phyloP scores from a whole-genome alignment of 225 moss, liverwort and hornwort species.

The Pleurozium schreberi region DNA sequence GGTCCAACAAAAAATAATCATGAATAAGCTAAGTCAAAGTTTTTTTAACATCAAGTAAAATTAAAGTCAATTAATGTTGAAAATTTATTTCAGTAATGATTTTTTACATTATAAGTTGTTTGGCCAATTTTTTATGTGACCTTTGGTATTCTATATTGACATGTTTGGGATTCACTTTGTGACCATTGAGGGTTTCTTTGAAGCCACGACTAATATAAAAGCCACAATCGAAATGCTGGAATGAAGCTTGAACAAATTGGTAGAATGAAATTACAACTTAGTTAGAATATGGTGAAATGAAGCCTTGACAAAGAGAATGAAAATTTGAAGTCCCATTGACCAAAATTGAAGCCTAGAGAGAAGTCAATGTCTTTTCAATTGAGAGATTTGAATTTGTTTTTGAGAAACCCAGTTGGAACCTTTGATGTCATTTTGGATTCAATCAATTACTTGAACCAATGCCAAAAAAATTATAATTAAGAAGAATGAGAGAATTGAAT shows the following conservation, averaged over 20 bases:
- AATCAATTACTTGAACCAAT: neutral
- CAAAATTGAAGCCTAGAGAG: neutral
- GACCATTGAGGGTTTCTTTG: neutral
- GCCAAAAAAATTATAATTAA: neutral
- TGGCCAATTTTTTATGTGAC: neutral
- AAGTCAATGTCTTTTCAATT: neutral
- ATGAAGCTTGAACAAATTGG: neutral
- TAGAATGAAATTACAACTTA: too few relatives aligned
- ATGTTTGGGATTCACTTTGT: neutral
- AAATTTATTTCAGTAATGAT: neutral
- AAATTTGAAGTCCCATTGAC: neutral
- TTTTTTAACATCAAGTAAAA: neutral
- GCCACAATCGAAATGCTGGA: neutral
- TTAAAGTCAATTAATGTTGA: neutral
- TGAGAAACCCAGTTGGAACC: neutral
- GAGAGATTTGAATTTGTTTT: neutral
- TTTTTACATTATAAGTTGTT: fast-evolving
- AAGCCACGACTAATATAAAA: too few relatives aligned
- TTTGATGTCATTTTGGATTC: neutral
- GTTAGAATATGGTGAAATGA: too few relatives aligned
- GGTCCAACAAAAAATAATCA: neutral
- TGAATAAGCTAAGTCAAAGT: neutral
- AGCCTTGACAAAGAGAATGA: too few relatives aligned
- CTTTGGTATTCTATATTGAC: neutral
- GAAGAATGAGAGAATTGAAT: too few relatives aligned